Base-by-base conservation (phyloP, 2,329 filamentous ascomycete species). In the Fusarium oligoseptatum region DNA sequence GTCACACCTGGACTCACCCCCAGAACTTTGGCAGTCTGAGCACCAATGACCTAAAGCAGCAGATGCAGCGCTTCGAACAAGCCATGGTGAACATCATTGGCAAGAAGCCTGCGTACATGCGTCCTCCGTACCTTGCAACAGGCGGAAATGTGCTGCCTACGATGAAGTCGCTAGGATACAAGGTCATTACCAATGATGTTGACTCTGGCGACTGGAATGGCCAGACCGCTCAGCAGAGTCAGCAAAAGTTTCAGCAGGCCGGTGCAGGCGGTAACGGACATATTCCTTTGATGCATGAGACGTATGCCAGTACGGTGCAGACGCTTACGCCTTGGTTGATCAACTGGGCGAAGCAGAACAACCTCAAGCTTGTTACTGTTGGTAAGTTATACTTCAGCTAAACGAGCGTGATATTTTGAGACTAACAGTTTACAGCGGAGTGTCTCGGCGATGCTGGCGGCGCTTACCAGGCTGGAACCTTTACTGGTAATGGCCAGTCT, bases 191-290 rank as follows among this genome's bases (percentile, higher is more conserved):
- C 76, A 85, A 91, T 77, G 88, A 92, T 71, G 83, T 92, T 58
- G 90, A 92, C 78, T 87, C 89, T 2, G 87, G 89, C 60, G 90
- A 92, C 81, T 92, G 91, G 85, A 87, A 90, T 77, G 86, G 88
- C 61, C 81, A 86, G 68, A 82, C 85, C 5, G 84, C 88, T 0
- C 78, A 81, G 65, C 86, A 88, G 80, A 87, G 88, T 76, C 84
- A 91, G 83, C 81, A 87, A 75, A 85, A 83, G 74, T 91, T 92
- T 82, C 78, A 82, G 70, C 77, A 80, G 43, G 85, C 84, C 4
- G 84, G 85, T 15, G 79, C 86, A 5, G 64, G 76, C 7, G 86
- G 84, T 12, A 84, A 84, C 36, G 85, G 86, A 15, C 90, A 89
- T 78, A 88, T 92, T 66, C 84, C 87, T 27, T 88, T 92, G 74